Evolutionary conservation across 306 rosid species (phyloP), one percentile per base, ranked within the genome.

Genomic region (Sechiopsis laciniata): DNA sequence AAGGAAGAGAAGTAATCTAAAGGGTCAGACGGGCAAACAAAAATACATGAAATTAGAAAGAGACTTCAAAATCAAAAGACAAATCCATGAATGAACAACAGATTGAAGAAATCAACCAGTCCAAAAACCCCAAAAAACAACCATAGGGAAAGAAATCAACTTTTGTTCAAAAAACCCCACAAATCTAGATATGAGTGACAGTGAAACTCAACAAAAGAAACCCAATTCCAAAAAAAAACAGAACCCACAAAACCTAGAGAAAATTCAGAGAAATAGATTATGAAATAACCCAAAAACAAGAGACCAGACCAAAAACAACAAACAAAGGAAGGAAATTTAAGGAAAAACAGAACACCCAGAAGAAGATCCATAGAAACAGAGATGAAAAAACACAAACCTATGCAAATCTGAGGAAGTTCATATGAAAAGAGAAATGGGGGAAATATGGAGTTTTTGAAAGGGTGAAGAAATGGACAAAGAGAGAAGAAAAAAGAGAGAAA

Each of bases 401-500:
- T 3, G 59, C 19, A 68, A 32, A 32, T 68, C 57, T 48, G 73
- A 52, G 14, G 74, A 54, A 8, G 56, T 21, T 8, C 8, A 68
- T 48, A 26, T 17, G 73, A 21, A 16, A 1, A 55, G 45, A 45
- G 21, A 67, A 45, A 66, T 10, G 72, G 21, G 37, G 10, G 12
- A 48, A 67, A 46, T 45, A 11, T 45, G 73, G 73, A 48, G 14
- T 68, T 50, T 68, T 50, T 19, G 73, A 14, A 52, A 50, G 45
- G 56, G 53, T 32, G 45, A 37, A 37, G 45, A 22, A 57, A 64
- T n/a, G 0, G 57, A 35, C 21, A 56, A 57, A 68, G 65, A 59
- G 57, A 50, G 45, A 32, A 32, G 37, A 32, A 32, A 32, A 8
- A 40, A 68, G 85, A 76, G 80, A 75, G 65, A 48, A 51, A 75